A percentile compares a stretch with the other conserved stretches of the same genome.
These are phyloP conservation scores for Sphagnurus paluster DNA, from an alignment of 1,284 basidiomycete genomes.

Conservation along the genomic window DNA sequence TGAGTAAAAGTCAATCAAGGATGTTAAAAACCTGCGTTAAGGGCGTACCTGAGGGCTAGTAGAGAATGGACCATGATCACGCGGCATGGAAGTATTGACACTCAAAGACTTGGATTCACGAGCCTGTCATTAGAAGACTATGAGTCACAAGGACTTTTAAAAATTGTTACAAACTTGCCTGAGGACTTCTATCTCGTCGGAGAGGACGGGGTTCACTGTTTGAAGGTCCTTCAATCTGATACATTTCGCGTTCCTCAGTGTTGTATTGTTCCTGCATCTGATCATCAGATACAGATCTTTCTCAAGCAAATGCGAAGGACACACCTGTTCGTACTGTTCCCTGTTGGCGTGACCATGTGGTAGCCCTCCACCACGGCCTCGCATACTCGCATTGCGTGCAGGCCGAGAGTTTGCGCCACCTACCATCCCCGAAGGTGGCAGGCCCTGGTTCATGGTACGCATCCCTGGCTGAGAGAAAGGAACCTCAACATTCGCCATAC, in stretches of 20 bases:
- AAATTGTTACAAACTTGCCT: slow-evolving; percentile 11
- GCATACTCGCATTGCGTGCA: slow-evolving; percentile 6
- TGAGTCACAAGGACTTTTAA: not conserved
- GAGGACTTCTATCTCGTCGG: slow-evolving; percentile 14
- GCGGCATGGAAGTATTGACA: slow-evolving; percentile 7
- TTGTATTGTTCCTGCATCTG: slow-evolving; percentile 6
- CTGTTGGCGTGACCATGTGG: slow-evolving; percentile 22
- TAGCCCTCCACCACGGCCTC: slow-evolving; percentile 21
- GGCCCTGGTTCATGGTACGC: slow-evolving; percentile 4
- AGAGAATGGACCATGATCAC: slow-evolving; percentile 8
- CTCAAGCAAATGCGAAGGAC: not conserved
- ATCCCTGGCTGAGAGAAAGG: slow-evolving; percentile 2
- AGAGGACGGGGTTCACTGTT: slow-evolving; percentile 7
- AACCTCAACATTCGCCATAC: slow-evolving; percentile 3
- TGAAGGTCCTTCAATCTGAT: slow-evolving; percentile 15
- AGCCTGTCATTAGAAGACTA: slow-evolving; percentile 1
- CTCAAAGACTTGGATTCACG: slow-evolving; percentile 9
- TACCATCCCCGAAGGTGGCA: not conserved
- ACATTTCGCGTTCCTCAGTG: slow-evolving; percentile 11
- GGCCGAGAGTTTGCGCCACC: slow-evolving; percentile 1
- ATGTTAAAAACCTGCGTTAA: not conserved
- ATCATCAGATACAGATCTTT: not conserved
- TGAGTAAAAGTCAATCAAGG: slow-evolving; percentile 1
- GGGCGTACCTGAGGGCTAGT: slow-evolving; percentile 9
- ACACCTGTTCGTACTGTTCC: slow-evolving; percentile 27